phyloP scores from a whole-genome alignment of 176 grass and related monocot genomes.

The Chloris gayana region DNA sequence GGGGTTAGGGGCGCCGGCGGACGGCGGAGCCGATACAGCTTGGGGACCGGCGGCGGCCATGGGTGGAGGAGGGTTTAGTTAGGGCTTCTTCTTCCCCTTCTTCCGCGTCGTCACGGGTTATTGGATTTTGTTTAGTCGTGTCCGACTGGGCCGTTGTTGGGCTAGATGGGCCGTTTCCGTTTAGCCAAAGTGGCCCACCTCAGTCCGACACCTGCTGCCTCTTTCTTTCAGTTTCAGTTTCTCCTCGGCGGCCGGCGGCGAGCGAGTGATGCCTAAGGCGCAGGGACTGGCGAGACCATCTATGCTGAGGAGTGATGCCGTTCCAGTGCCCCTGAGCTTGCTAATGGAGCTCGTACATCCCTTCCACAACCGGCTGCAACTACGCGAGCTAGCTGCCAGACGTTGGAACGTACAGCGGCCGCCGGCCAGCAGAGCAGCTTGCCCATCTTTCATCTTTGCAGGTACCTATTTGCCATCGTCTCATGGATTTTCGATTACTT shows the following conservation, averaged over 20 bases:
- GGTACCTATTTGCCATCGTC: neutral
- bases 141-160: neutral
- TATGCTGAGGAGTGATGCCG: neutral
- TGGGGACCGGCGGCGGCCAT: neutral
- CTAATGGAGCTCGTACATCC: neutral
- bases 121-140: neutral
- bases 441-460: neutral
- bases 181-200: neutral
- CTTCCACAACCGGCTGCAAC: neutral
- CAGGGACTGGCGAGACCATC: neutral
- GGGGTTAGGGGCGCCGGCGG: neutral
- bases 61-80: neutral
- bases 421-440: no score
- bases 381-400: neutral
- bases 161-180: neutral
- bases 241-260: neutral
- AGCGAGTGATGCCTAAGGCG: neutral
- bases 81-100: neutral
- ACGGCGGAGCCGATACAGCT: neutral
- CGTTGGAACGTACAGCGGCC: neutral
- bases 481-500: neutral
- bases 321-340: neutral
- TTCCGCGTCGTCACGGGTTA: no score
- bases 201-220: no score
- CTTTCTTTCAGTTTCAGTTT: no score